phyloP scores from a whole-genome alignment of 257 asterid species.

The Solanum virginianum region DNA sequence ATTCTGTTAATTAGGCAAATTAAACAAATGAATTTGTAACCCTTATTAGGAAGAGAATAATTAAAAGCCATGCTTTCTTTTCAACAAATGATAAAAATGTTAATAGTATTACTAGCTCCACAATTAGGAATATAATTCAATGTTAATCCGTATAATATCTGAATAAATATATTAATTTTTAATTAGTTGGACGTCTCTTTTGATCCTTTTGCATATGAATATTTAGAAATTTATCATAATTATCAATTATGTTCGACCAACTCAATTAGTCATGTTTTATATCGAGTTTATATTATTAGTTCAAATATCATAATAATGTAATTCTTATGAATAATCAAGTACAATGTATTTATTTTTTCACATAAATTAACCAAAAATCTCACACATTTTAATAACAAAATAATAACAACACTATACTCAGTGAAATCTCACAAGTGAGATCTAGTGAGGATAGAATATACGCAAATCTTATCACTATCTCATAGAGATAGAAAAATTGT shows the following conservation, averaged over 20 bases:
- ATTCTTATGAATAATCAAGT: too few relatives aligned
- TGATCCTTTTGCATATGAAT: not conserved
- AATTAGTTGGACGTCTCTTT: not conserved
- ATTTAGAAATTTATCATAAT: too few relatives aligned
- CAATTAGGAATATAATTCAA: not conserved
- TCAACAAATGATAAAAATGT: not conserved
- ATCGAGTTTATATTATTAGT: too few relatives aligned
- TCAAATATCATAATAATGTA: not conserved
- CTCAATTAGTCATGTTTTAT: too few relatives aligned
- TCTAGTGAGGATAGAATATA: too few relatives aligned
- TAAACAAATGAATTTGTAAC: not conserved
- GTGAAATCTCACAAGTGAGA: too few relatives aligned
- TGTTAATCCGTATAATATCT: not conserved
- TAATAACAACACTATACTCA: too few relatives aligned
- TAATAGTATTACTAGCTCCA: not conserved
- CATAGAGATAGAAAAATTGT: too few relatives aligned
- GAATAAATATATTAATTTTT: not conserved
- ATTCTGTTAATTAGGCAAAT: not conserved
- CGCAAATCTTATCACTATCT: too few relatives aligned
- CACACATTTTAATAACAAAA: too few relatives aligned
- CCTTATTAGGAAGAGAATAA: not conserved
- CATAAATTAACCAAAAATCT: not conserved
- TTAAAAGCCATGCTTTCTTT: not conserved
- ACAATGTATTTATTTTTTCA: too few relatives aligned
- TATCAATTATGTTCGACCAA: too few relatives aligned